Conservation (phyloP, 768 basidiomycete species). For the Suillus paluster region DNA sequence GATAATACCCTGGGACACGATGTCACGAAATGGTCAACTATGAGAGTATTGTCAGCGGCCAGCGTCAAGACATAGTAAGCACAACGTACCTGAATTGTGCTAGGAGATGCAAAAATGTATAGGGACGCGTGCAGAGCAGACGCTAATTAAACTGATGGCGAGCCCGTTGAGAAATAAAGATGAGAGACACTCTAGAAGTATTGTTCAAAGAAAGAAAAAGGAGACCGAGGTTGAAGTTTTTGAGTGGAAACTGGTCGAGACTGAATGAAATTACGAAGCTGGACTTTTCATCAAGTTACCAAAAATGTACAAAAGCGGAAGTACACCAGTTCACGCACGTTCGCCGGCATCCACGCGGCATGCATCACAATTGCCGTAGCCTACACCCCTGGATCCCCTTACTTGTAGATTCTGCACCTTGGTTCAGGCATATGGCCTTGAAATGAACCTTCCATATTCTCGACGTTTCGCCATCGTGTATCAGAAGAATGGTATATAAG, state of each 20-base stretch:
- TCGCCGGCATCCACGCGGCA: constrained; percentile 38
- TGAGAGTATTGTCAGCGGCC: not conserved
- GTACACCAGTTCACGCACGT: constrained; percentile 39
- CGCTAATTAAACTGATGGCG: not conserved
- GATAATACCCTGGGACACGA: not conserved
- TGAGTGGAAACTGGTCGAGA: constrained; percentile 35
- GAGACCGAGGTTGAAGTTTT: constrained; percentile 19
- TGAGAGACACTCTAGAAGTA: not conserved
- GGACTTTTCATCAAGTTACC: constrained; percentile 22
- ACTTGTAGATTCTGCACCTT: not conserved
- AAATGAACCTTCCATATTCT: constrained; percentile 6
- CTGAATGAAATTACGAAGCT: constrained; percentile 40
- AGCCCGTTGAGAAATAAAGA: not conserved
- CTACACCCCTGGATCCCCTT: constrained; percentile 15
- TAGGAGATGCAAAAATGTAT: not conserved
- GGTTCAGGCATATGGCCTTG: not conserved
- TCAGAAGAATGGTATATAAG: constrained; percentile 3
- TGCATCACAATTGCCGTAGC: constrained; percentile 13
- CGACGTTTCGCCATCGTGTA: not conserved
- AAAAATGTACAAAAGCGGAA: constrained; percentile 27
- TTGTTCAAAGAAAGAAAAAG: not conserved
- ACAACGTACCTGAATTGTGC: not conserved
- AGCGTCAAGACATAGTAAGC: not conserved
- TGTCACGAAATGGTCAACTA: constrained; percentile 6
- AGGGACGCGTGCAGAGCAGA: not conserved